Base-by-base conservation (phyloP, 2,329 filamentous ascomycete genomes). In the Pyrenochaeta sp. region DNA sequence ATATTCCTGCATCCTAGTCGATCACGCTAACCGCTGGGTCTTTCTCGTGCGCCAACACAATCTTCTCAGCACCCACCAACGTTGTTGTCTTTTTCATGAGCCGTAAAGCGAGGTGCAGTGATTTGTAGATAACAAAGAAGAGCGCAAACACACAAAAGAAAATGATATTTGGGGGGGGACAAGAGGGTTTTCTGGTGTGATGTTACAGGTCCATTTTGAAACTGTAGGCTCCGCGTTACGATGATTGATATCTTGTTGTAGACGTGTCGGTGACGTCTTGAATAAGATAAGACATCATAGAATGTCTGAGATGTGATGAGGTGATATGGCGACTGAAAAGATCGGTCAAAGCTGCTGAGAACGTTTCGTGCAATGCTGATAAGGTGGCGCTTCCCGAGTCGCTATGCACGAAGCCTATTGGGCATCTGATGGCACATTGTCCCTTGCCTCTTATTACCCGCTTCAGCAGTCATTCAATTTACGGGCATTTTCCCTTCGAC, bases 41-140 rank as follows among this genome's bases (percentile, higher is more conserved):
- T 17, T n/a, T 35, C 5, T 35, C 32, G 5, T n/a, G 5, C 5
- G 5, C 5, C 14, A 35, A 5, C 15, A 35, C 32, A 4, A 21
- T 18, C 10, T 40, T 40, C 20, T 21, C 37, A 14, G 2, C 18
- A 18, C 12, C 17, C 7, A 14, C 9, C 11, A 29, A 4, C 20
- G 20, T 20, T n/a, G 31, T 21, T 39, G 7, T 17, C 18, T 45
- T 45, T 45, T 40, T 29, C 18, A 15, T 15, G n/a, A n/a, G n/a
- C n/a, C 33, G 51, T 14, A 58, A 39, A 7, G 31, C 9, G 4
- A 9, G 4, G 9, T 9, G 4, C 23, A 27, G 23, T 27, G 9
- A 43, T n/a, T 51, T 17, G 40, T 61, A 61, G 7, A 58, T 14
- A 27, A 60, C 32, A 32, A 53, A 64, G 39, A 58, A 52, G 1